Conservation (phyloP, 768 basidiomycete species). For the Obba rivulosa region DNA sequence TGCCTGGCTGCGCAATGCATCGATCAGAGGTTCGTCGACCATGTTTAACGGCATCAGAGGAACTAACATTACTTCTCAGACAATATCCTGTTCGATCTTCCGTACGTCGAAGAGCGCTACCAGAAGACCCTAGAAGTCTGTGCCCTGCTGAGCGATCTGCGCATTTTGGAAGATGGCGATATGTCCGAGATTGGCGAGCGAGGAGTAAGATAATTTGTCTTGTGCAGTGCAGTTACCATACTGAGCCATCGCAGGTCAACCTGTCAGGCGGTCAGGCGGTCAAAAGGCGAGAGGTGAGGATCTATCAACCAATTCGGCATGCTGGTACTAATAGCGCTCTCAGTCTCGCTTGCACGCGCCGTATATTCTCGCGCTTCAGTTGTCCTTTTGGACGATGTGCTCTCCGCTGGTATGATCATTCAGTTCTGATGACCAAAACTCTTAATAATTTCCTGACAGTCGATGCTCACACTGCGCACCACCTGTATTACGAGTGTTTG, state of each 20-base stretch:
- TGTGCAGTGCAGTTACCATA: not conserved
- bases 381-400: slow-evolving; percentile 81
- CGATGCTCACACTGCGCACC: slow-evolving; percentile 81
- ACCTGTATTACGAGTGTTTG: slow-evolving; percentile 76
- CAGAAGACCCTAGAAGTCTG: slow-evolving; percentile 64
- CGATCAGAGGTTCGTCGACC: slow-evolving; percentile 41
- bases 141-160: slow-evolving; percentile 68
- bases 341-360: slow-evolving; percentile 75
- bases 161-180: slow-evolving; percentile 84
- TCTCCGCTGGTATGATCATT: slow-evolving; percentile 35
- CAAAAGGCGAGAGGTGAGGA: slow-evolving; percentile 48
- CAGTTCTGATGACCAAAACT: not conserved
- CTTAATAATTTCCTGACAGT: slow-evolving; percentile 37
- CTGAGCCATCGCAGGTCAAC: slow-evolving; percentile 29
- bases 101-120: slow-evolving; percentile 70
- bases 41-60: too few relatives aligned
- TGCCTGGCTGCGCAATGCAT: slow-evolving; percentile 72
- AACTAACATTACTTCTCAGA: slow-evolving; percentile 23
- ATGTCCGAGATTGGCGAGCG: slow-evolving; percentile 86
- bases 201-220: slow-evolving; percentile 39
- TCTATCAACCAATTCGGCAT: not conserved
- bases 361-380: slow-evolving; percentile 85
- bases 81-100: slow-evolving; percentile 79
- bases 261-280: slow-evolving; percentile 38
- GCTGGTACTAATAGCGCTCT: not conserved